Evolutionary conservation across 2,329 filamentous ascomycete species (phyloP), one percentile per base, ranked within the genome.

Genomic region (Microsporum ferrugineum): DNA sequence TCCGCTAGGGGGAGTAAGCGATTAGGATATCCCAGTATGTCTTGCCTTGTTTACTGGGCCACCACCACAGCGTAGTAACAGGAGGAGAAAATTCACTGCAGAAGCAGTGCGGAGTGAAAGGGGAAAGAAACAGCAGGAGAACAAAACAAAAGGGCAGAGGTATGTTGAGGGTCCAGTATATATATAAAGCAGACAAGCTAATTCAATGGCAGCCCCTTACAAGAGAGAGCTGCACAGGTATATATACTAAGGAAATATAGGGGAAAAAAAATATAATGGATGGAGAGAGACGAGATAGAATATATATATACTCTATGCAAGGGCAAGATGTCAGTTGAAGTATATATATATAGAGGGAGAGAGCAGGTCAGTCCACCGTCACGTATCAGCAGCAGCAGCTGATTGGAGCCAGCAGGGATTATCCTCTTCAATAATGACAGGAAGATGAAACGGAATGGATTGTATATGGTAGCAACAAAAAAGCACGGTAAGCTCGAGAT

Each of bases 51-150:
- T 39, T 41, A 57, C 55, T 57, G 55, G 55, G 55, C 55, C 55
- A 57, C 34, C 55, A 39, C 55, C 55, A 41, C 33, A 57, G 55
- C 38, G 55, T 57, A 55, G n/a, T 38, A 29, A 27, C 14, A 60
- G 27, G 34, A 17, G 17, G 29, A 43, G 5, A 43, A 6, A 14
- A 5, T 6, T 31, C 43, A 39, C 38, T 31, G n/a, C 27, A 14
- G 14, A 8, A 29, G 10, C 27, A 38, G 33, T 39, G 33, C 43
- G 27, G n/a, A 33, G 14, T 34, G 34, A 47, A 43, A 31, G 23
- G 27, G 23, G 34, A 55, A 43, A 34, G 39, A 29, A 14, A 51
- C 34, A 5, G 34, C 34, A 45, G 31, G 12, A n/a, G 41, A 55
- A 34, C 23, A 49, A 38, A 49, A 53, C 27, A 34, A 45, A 34